These are phyloP conservation scores for Caloboletus inedulis DNA, from an alignment of 1,284 basidiomycete species.

Conservation along the genomic window DNA sequence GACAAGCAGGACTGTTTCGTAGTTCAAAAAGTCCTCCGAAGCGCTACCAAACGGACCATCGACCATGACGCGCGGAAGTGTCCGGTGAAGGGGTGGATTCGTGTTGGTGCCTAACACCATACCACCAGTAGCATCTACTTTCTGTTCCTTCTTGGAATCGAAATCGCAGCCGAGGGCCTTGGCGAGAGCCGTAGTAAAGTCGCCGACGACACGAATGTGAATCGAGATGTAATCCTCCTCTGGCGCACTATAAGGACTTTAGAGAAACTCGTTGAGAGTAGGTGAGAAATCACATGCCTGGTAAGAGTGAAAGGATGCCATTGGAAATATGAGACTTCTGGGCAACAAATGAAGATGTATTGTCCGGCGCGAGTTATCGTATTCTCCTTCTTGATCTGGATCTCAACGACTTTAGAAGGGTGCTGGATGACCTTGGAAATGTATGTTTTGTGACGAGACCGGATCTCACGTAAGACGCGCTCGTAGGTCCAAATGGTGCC, in stretches of 20 bases:
- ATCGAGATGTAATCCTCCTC: constrained; percentile 90
- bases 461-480: constrained; percentile 83
- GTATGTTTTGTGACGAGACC: constrained; percentile 83
- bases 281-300: constrained; percentile 40
- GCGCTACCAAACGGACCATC: constrained; percentile 87
- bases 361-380: constrained; percentile 76
- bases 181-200: constrained; percentile 81
- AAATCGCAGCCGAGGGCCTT: constrained; percentile 83
- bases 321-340: constrained; percentile 88
- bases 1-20: constrained; percentile 80
- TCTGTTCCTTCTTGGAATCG: constrained; percentile 51
- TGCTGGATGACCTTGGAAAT: constrained; percentile 92
- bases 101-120: constrained; percentile 55
- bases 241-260: constrained; percentile 56
- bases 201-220: constrained; percentile 83
- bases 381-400: constrained; percentile 93
- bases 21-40: constrained; percentile 83
- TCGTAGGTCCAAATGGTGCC: constrained; percentile 82
- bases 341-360: constrained; percentile 86
- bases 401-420: constrained; percentile 84
- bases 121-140: constrained; percentile 44
- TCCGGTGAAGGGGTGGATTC: constrained; percentile 63
- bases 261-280: neutral
- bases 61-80: constrained; percentile 85
- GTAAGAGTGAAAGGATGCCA: constrained; percentile 95